Conservation (phyloP, 805 yeast species). For the Ogataea angusta region DNA sequence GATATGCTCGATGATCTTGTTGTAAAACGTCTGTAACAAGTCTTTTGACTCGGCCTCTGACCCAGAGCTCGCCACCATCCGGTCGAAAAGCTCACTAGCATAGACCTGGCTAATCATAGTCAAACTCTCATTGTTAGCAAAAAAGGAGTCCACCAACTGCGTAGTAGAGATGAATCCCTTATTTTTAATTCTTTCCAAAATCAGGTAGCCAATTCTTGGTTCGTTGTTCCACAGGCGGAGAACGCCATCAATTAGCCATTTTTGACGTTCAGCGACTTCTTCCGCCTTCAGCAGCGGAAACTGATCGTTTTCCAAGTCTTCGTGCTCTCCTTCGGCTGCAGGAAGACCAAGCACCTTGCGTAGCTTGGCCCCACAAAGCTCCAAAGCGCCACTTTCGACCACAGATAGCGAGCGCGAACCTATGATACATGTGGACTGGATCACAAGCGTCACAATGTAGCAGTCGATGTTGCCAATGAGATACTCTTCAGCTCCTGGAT, state of each 20-base stretch:
- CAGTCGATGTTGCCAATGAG: conserved; percentile 29
- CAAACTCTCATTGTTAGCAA: conserved; percentile 31
- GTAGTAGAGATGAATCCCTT: conserved; percentile 41
- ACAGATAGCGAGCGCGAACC: conserved; percentile 89
- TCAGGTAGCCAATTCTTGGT: conserved; percentile 61
- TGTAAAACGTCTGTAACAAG: conserved; percentile 16
- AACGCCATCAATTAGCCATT: conserved; percentile 52
- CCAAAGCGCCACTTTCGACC: conserved; percentile 49
- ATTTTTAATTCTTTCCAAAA: conserved; percentile 49
- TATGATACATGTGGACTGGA: conserved; percentile 72
- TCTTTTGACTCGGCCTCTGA: conserved; percentile 17
- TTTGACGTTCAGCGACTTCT: conserved; percentile 32
- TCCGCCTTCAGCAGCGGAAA: conserved; percentile 24
- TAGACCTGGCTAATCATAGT: conserved; percentile 43
- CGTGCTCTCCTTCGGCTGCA: conserved; percentile 13
- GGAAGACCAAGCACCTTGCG: conserved; percentile 26
- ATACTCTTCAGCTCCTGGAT: conserved; percentile 9
- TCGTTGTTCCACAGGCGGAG: conserved; percentile 63
- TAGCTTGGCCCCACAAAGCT: conserved; percentile 29
- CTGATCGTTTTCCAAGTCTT: conserved; percentile 20
- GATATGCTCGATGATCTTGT: conserved; percentile 16
- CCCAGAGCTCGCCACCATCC: conserved; percentile 22
- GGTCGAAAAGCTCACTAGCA: conserved; percentile 38
- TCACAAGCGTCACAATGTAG: conserved; percentile 56
- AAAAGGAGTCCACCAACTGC: conserved; percentile 43